A percentile compares a stretch with the other conserved stretches of the same genome.
phyloP scores from a whole-genome alignment of 2,329 filamentous ascomycete species.

The Shiraia sp. region DNA sequence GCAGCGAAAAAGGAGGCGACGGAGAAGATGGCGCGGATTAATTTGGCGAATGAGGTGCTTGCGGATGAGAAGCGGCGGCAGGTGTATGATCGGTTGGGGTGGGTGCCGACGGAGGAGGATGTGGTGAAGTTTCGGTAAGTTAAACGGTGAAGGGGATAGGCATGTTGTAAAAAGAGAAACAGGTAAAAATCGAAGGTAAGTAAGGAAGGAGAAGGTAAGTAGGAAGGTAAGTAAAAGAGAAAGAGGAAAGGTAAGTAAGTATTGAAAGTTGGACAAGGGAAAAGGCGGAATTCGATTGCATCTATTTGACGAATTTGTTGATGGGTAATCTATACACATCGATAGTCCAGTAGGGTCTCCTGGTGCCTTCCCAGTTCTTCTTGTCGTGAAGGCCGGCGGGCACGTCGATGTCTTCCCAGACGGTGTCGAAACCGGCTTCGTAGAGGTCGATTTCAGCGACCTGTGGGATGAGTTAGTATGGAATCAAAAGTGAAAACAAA shows the following conservation, averaged over 20 bases:
- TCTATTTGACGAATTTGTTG: constrained; percentile 40
- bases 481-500: no score
- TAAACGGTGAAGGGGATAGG: not conserved
- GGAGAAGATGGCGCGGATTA: constrained; percentile 19
- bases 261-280: no score
- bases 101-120: not conserved
- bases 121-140: no score
- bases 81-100: constrained; percentile 16
- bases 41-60: constrained; percentile 17
- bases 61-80: constrained; percentile 6
- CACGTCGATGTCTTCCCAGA: constrained; percentile 43
- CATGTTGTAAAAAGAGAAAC: not conserved
- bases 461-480: no score
- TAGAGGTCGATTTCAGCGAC: constrained; percentile 43
- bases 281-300: no score
- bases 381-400: constrained; percentile 38
- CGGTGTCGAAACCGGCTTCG: constrained; percentile 42
- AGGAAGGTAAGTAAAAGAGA: no score
- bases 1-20: constrained; percentile 20
- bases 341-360: constrained; percentile 44
- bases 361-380: constrained; percentile 41
- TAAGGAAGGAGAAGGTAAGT: no score
- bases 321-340: constrained; percentile 41
- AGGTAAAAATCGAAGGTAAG: no score
- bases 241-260: no score